Conservation (phyloP, 176 grass and related monocot species). For the Oryza rufipogon region DNA sequence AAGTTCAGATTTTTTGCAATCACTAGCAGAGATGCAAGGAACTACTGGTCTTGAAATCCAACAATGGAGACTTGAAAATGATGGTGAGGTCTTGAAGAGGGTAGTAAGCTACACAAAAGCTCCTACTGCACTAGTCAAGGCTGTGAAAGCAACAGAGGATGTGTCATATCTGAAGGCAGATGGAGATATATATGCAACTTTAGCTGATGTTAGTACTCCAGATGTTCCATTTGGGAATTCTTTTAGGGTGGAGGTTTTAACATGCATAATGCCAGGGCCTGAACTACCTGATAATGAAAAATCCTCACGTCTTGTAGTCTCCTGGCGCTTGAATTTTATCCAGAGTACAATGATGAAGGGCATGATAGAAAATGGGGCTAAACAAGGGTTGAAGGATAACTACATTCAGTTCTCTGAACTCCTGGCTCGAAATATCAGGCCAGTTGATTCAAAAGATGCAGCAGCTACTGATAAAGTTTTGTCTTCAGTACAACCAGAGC, state of each 20-base stretch:
- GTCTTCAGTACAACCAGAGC: constrained; percentile 65
- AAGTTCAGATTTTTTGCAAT: constrained; percentile 78
- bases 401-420: constrained; percentile 74
- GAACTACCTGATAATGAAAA: constrained; percentile 59
- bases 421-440: constrained; percentile 56
- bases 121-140: constrained; percentile 83
- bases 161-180: constrained; percentile 74
- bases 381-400: constrained; percentile 84
- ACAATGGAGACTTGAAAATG: constrained; percentile 75
- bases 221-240: constrained; percentile 82
- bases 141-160: constrained; percentile 90
- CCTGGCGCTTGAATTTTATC: constrained; percentile 82
- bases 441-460: constrained; percentile 68
- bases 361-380: constrained; percentile 90
- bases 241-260: constrained; percentile 81
- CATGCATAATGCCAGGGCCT: constrained; percentile 75
- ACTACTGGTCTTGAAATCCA: constrained; percentile 67
- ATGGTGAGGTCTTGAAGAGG: constrained; percentile 70
- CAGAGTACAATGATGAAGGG: constrained; percentile 98
- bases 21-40: constrained; percentile 77
- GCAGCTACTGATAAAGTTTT: constrained; percentile 58
- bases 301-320: constrained; percentile 67
- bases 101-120: constrained; percentile 84
- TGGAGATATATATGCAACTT: constrained; percentile 65
- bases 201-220: constrained; percentile 68